phyloP scores from a whole-genome alignment of 83 land plant genomes.

The Picea abies region DNA sequence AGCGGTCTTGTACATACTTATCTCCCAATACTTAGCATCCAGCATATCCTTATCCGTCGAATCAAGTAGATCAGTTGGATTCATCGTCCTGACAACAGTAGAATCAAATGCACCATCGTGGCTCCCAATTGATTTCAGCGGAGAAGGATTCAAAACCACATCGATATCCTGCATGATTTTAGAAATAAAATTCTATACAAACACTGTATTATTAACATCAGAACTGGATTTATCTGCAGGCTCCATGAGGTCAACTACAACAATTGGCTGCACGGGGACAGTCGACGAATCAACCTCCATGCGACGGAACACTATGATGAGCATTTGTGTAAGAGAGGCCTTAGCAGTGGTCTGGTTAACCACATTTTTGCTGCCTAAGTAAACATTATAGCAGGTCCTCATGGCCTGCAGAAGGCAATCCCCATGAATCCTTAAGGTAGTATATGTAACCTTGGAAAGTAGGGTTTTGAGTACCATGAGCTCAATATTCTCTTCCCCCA shows the following conservation, averaged over 20 bases:
- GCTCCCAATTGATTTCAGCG: slow-evolving; percentile 32
- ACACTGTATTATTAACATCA: slow-evolving; percentile 56
- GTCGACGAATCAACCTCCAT: slow-evolving; percentile 99
- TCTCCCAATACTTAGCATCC: slow-evolving; percentile 99
- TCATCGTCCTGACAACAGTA: slow-evolving; percentile 71
- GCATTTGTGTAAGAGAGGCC: slow-evolving; percentile 94
- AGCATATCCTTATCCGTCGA: slow-evolving; percentile 97
- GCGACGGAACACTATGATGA: slow-evolving; percentile 90
- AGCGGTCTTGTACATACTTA: slow-evolving; percentile 98
- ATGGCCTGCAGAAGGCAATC: slow-evolving; percentile 73
- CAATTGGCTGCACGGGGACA: slow-evolving; percentile 89
- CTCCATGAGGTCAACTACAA: slow-evolving; percentile 92
- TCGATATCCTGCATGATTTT: slow-evolving; percentile 89
- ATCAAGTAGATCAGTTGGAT: slow-evolving; percentile 87
- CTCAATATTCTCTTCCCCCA: slow-evolving; percentile 76
- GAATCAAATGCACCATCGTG: slow-evolving; percentile 98
- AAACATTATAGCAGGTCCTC: slow-evolving; percentile 89
- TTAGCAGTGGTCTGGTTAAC: slow-evolving; percentile 97
- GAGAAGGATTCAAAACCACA: slow-evolving; percentile 74
- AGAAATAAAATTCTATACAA: slow-evolving; percentile 91
- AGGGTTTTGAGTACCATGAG: slow-evolving; percentile 78
- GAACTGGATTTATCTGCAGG: slow-evolving; percentile 40
- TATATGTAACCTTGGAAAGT: slow-evolving; percentile 86
- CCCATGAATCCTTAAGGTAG: slow-evolving; percentile 77
- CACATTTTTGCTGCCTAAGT: slow-evolving; percentile 65